Base-by-base conservation (phyloP, 1,139 yeast genomes). In the Geotrichum macrosporum region DNA sequence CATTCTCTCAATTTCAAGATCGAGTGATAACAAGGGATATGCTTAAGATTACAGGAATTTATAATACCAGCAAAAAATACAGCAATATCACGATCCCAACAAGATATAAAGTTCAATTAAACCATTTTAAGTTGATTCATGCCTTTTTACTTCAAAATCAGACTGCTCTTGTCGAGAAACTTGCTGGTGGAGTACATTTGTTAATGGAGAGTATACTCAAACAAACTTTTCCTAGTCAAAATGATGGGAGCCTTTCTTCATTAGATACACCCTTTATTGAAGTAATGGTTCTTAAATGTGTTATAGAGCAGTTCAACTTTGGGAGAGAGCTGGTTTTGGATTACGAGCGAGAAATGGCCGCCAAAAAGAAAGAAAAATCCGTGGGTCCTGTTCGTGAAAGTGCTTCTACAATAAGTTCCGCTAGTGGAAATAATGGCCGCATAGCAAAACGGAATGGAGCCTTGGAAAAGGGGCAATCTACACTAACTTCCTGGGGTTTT, bases 51-150 rank as follows among this genome's bases (percentile, higher is more conserved):
- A 16, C 13, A 4, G 41, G 34, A 9, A 6, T 29, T 5, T 20
- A 10, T 4, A 37, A 29, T 10, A 26, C 41, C 24, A 29, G 3
- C 8, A 37, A 37, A 20, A 12, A 16, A 10, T 37, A 13, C 31
- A 21, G 29, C 6, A 19, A 19, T 12, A 10, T 22, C 12, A 6
- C 22, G n/a, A 6, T 37, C 4, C 33, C 41, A 27, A 22, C 5
- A 15, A 27, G 30, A 31, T 29, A 27, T 13, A 27, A 29, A 20
- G 15, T 37, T 3, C 16, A 19, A 21, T 13, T 37, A 3, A 10
- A 37, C n/a, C 41, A 27, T 10, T 37, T 29, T 27, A 21, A 29
- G 3, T 18, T 37, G 41, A 37, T 37, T 12, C 9, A 37, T 16
- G 33, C 24, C 3, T 37, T 13, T 32, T 19, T 24, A 10, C 9